phyloP scores from a whole-genome alignment of 1,284 basidiomycete genomes.

The Papiliotrema laurentii region DNA sequence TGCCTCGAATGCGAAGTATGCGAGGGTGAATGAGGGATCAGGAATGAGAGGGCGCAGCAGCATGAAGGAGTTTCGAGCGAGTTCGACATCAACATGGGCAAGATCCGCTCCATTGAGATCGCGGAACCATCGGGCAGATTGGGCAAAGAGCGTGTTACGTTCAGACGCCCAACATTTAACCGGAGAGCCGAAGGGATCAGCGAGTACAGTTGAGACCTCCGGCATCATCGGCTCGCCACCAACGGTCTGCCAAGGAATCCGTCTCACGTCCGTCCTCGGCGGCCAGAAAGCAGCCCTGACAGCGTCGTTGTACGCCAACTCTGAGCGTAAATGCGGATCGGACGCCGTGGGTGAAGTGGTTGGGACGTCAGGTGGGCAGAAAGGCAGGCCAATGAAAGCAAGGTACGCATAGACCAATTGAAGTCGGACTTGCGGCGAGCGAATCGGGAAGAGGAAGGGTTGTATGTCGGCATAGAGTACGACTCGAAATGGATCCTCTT shows the following conservation, averaged over 20 bases:
- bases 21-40: slow-evolving; percentile 44
- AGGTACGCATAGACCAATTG: slow-evolving; percentile 72
- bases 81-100: slow-evolving; percentile 26
- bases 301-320: slow-evolving; percentile 12
- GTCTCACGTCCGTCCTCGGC: neutral
- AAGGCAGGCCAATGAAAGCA: slow-evolving; percentile 65
- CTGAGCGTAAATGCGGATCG: slow-evolving; percentile 46
- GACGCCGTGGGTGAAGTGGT: slow-evolving; percentile 40
- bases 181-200: slow-evolving; percentile 26
- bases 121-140: slow-evolving; percentile 38
- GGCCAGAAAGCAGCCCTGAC: slow-evolving; percentile 38
- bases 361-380: slow-evolving; percentile 46
- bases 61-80: slow-evolving; percentile 29
- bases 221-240: slow-evolving; percentile 48
- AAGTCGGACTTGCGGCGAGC: slow-evolving; percentile 54
- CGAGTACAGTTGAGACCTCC: slow-evolving; percentile 18
- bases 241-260: slow-evolving; percentile 37
- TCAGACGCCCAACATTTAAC: slow-evolving; percentile 34
- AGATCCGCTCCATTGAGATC: slow-evolving; percentile 33
- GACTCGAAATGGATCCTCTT: slow-evolving; percentile 70
- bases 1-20: slow-evolving; percentile 43
- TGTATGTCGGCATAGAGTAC: slow-evolving; percentile 77
- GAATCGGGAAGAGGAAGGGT: slow-evolving; percentile 61
- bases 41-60: slow-evolving; percentile 27
- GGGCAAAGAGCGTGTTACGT: slow-evolving; percentile 21